Percentiles rank a stretch among this genome's conserved stretches.
Conservation (phyloP, 441 rosid species). For the Populus hybrid region DNA sequence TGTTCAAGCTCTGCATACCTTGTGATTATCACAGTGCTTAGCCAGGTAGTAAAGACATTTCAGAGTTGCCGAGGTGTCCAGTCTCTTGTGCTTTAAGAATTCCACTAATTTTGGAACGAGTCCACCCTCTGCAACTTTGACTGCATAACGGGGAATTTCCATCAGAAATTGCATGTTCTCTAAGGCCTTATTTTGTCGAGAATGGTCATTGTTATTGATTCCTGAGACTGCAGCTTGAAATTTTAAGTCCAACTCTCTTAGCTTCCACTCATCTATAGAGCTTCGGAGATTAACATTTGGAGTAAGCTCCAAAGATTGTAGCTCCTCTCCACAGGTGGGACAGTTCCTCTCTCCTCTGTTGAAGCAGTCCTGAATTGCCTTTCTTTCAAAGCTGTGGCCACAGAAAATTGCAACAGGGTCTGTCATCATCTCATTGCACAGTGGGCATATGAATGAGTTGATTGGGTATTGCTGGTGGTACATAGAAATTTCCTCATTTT, state of each 20-base stretch:
- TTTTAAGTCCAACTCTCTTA: conserved; percentile 37
- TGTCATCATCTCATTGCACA: conserved; percentile 44
- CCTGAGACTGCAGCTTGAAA: conserved; percentile 38
- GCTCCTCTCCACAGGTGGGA: conserved; percentile 44
- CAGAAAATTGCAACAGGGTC: conserved; percentile 48
- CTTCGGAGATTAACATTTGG: conserved; percentile 44
- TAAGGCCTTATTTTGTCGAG: conserved; percentile 33
- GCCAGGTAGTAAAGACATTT: conserved; percentile 41
- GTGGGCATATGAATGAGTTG: conserved; percentile 42
- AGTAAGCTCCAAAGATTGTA: conserved; percentile 35
- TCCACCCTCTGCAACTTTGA: conserved; percentile 29
- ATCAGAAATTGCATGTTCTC: conserved; percentile 36
- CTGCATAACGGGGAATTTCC: conserved; percentile 35
- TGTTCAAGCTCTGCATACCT: conserved; percentile 27
- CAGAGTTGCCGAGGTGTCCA: conserved; percentile 29
- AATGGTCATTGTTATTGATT: conserved; percentile 31
- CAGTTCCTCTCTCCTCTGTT: conserved; percentile 35
- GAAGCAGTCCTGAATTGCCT: conserved; percentile 43
- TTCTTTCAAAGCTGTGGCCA: conserved; percentile 54
- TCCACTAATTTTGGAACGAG: conserved; percentile 37
- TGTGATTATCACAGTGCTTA: conserved; percentile 32
- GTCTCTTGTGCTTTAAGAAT: conserved; percentile 30
- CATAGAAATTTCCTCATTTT: conserved; percentile 18
- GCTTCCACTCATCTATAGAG: conserved; percentile 46
- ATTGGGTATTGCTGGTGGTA: conserved; percentile 27